These are phyloP conservation scores for Scytalidium lignicola DNA, from an alignment of 2,329 filamentous ascomycete species.

Conservation along the genomic window DNA sequence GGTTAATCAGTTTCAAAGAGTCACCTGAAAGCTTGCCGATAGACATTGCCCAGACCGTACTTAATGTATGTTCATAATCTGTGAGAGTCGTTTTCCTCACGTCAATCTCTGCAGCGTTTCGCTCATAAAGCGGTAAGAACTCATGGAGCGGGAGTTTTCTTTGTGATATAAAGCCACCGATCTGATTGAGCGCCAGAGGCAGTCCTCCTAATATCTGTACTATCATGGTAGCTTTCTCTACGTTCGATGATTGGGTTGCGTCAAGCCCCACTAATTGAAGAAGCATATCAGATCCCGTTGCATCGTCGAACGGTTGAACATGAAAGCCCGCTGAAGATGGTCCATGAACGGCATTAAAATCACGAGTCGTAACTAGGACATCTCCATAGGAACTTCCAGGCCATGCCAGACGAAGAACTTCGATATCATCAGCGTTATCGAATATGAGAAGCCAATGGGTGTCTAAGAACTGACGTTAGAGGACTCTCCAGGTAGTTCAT, in stretches of 20 bases:
- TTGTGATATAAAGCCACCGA: conserved; percentile 25
- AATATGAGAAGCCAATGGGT: conserved; percentile 20
- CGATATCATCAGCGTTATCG: conserved; percentile 26
- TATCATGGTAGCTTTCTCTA: conserved; percentile 14
- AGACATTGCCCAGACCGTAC: conserved; percentile 20
- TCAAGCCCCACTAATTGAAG: conserved; percentile 4
- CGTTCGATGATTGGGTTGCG: conserved; percentile 5
- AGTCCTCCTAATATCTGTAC: conserved; percentile 21
- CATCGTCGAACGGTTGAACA: conserved; percentile 14
- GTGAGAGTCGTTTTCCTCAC: conserved; percentile 12
- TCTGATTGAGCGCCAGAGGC: conserved; percentile 26
- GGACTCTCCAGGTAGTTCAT: too few relatives aligned
- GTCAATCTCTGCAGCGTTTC: conserved; percentile 24
- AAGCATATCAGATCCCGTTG: conserved; percentile 5
- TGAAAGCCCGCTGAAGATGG: conserved; percentile 10
- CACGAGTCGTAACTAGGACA: conserved; percentile 23
- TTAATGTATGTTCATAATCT: conserved; percentile 26
- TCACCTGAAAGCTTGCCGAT: conserved; percentile 18
- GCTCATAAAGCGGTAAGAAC: conserved; percentile 25
- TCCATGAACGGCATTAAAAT: conserved; percentile 12
- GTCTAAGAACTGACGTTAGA: too few relatives aligned
- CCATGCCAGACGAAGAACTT: conserved; percentile 20
- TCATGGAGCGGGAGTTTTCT: conserved; percentile 16
- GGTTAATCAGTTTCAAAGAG: conserved; percentile 16
- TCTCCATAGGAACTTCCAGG: conserved; percentile 16